Conservation (phyloP, 306 rosid species). For the Cucurbita maxima region DNA sequence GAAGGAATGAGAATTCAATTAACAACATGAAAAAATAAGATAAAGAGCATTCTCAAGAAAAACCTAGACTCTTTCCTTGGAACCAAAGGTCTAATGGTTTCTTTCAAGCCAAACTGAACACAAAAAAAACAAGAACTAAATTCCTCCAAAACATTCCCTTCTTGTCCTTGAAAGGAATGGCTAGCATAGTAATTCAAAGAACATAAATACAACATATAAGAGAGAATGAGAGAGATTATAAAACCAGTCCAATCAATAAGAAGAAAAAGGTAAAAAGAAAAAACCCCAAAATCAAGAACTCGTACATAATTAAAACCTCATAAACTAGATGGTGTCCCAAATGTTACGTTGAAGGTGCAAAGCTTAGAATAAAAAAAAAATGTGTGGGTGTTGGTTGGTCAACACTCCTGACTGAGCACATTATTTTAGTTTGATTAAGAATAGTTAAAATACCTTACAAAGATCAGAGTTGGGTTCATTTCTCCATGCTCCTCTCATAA, state of each 20-base stretch:
- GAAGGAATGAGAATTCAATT: background rate
- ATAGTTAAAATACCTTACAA: slow-evolving; percentile 45
- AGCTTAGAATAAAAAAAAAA: background rate
- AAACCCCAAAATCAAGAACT: background rate
- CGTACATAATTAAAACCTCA: background rate
- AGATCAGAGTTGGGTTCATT: slow-evolving; percentile 84
- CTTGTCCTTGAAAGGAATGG: background rate
- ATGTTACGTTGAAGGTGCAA: background rate
- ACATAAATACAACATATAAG: background rate
- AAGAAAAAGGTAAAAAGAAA: background rate
- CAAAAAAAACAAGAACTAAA: no score
- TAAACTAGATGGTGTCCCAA: background rate
- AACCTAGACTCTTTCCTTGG: background rate
- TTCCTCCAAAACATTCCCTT: background rate
- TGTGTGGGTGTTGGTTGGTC: background rate
- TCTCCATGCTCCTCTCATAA: slow-evolving; percentile 97
- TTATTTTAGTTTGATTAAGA: background rate
- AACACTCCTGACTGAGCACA: background rate
- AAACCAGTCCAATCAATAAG: background rate
- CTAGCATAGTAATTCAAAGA: background rate
- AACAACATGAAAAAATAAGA: background rate
- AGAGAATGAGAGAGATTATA: background rate
- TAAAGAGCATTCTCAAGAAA: background rate
- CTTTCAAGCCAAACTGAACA: background rate
- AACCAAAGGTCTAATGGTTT: background rate